Percentiles rank a stretch among this genome's conserved stretches.
Conservation (phyloP, 257 asterid genomes). For the Verbascum thapsus region DNA sequence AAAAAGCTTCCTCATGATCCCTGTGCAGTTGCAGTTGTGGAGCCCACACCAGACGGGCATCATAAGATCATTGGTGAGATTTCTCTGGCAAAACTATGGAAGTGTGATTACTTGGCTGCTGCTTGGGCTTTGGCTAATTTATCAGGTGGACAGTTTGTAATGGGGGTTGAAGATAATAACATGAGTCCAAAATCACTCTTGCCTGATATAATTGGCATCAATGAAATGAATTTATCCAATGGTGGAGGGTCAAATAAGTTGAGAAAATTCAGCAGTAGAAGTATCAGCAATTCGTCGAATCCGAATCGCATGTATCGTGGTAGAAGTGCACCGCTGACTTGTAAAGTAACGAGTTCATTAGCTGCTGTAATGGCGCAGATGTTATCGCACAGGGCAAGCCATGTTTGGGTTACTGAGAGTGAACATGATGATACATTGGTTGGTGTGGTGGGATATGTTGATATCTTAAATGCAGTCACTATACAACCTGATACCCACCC, state of each 20-base stretch:
- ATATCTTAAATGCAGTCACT: constrained; percentile 81
- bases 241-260: too few relatives aligned
- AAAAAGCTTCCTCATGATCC: constrained; percentile 65
- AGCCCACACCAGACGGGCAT: constrained; percentile 55
- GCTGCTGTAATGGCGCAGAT: constrained; percentile 99
- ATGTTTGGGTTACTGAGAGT: constrained; percentile 95
- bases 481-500: constrained; percentile 58
- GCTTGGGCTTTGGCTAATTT: constrained; percentile 93
- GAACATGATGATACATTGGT: constrained; percentile 70
- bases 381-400: constrained; percentile 91
- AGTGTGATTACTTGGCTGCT: constrained; percentile 78
- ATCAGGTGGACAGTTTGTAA: constrained; percentile 86
- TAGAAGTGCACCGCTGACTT: constrained; percentile 87
- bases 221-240: constrained; percentile 34
- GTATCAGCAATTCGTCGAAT: constrained; percentile 21
- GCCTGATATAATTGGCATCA: constrained; percentile 42
- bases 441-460: constrained; percentile 92
- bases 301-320: constrained; percentile 83
- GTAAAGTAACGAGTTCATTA: constrained; percentile 73
- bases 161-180: constrained; percentile 83
- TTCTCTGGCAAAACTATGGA: constrained; percentile 86
- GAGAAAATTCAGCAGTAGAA: constrained; percentile 69
- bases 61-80: constrained; percentile 81
- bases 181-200: constrained; percentile 40
- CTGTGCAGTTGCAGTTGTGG: constrained; percentile 89